Evolutionary conservation across 331 rosid species (phyloP), one percentile per base, ranked within the genome.

Genomic region (Quercus tomentella): DNA sequence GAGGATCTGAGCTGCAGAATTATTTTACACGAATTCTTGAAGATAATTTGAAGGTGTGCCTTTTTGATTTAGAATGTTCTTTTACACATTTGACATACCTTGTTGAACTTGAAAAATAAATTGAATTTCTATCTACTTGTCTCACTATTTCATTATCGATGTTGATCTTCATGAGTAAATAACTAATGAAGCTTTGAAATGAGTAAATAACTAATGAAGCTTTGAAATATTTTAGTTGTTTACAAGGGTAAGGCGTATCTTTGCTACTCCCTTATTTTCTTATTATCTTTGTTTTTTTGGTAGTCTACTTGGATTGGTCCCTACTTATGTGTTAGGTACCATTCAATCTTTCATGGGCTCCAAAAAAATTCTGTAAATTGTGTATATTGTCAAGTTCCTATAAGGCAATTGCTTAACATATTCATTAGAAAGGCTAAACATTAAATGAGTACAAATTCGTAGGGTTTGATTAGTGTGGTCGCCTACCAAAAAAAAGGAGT

Each of bases 1-100:
- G 98, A 77, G 99, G 99, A 56, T 96, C 99, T 37, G 99, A 96
- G 83, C 82, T 96, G 86, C 99, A 96, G 83, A 93, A 93, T 86
- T 96, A 96, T 82, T 96, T 96, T 68, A 93, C 99, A 23, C 99
- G 99, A 31, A 90, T 93, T 73, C 89, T 96, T 9, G 98, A 96
- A 86, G 99, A 96, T 76, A 89, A 93, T 86, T 79, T 96, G 77
- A 96, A 96, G 99, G 99, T 93, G 33, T 70, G 49, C 54, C 16
- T 62, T 49, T 21, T 9, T 28, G 63, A 45, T 30, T 70, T 56
- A 10, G 60, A 55, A 10, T 10, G 26, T 33, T 67, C 72, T 35
- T 67, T 67, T 20, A 67, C 72, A n/a, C n/a, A 7, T 35, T 9
- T 67, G 25, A 3, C 51, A 43, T 9, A 16, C 52, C 72, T 35